These are phyloP conservation scores for Cryoendolithus antarcticus DNA, from an alignment of 2,329 filamentous ascomycete genomes.

Conservation along the genomic window DNA sequence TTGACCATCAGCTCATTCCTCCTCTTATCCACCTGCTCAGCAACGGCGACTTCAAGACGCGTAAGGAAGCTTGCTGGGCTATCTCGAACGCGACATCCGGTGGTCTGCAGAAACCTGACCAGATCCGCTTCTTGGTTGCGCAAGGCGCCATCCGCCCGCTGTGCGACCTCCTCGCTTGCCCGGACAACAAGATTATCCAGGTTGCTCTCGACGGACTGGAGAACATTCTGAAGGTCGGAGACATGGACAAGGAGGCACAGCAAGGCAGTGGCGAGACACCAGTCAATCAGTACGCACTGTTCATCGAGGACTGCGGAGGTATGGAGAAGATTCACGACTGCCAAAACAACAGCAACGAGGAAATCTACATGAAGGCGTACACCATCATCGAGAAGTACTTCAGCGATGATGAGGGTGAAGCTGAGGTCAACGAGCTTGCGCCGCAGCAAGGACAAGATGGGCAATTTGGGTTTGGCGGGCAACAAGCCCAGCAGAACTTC, in stretches of 20 bases:
- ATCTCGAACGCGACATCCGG: conserved; percentile 98
- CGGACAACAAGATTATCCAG: conserved; percentile 99
- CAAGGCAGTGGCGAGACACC: conserved; percentile 57
- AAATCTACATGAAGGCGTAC: conserved; percentile 99
- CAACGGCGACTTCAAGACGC: conserved; percentile 96
- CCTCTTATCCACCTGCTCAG: conserved; percentile 91
- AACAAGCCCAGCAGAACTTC: conserved; percentile 69
- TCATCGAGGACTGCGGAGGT: conserved; percentile 95
- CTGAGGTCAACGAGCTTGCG: conserved; percentile 69
- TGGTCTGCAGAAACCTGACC: conserved; percentile 94
- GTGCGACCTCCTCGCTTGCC: conserved; percentile 87
- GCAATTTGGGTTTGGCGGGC: conserved; percentile 66
- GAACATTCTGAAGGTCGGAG: conserved; percentile 98
- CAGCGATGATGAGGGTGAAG: conserved; percentile 85
- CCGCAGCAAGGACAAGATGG: conserved; percentile 60
- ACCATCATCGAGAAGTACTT: conserved; percentile 99
- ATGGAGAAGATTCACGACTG: conserved; percentile 99
- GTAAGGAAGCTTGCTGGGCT: conserved; percentile 98
- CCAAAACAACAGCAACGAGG: conserved; percentile 99
- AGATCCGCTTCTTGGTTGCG: conserved; percentile 87
- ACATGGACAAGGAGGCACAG: conserved; percentile 89
- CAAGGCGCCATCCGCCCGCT: conserved; percentile 96
- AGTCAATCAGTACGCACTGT: conserved; percentile 93
- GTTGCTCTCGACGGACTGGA: conserved; percentile 94
- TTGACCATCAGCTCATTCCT: conserved; percentile 93